A percentile compares a stretch with the other conserved stretches of the same genome.
Evolutionary conservation across 2,329 filamentous ascomycete species (phyloP).

Genomic region (Alternaria panax): DNA sequence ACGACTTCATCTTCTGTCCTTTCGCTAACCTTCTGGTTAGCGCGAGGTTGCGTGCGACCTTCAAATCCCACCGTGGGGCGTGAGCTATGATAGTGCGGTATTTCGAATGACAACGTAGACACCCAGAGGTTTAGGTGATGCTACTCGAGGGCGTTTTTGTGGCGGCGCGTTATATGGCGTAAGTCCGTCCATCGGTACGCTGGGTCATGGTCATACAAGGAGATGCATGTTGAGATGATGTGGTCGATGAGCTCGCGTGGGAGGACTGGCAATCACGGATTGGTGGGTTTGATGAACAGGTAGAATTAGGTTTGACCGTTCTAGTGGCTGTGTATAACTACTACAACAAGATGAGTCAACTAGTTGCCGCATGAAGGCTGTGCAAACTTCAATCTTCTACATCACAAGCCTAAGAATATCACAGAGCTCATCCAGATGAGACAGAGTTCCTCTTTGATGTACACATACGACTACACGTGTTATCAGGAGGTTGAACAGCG

Average conservation of each 20-base stretch:
- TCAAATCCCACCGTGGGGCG: background rate
- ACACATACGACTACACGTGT: background rate
- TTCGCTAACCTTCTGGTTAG: background rate
- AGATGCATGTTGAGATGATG: constrained; percentile 11
- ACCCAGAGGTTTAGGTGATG: constrained; percentile 10
- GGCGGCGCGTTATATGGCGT: constrained; percentile 8
- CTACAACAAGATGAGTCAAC: background rate
- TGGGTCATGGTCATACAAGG: constrained; percentile 7
- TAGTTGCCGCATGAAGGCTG: background rate
- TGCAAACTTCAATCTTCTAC: background rate
- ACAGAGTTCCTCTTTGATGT: background rate
- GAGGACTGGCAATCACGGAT: background rate
- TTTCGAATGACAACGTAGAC: background rate
- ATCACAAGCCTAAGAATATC: background rate
- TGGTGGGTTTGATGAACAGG: background rate
- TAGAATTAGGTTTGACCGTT: too few species aligned
- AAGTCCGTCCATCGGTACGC: constrained; percentile 15
- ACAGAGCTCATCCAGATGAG: too few species aligned
- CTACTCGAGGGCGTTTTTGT: constrained; percentile 5
- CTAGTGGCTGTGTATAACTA: background rate
- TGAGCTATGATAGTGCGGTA: background rate
- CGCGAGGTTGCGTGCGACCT: background rate
- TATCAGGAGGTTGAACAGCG: background rate
- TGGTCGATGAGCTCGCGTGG: constrained; percentile 12
- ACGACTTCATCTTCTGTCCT: background rate